Percentiles rank a stretch among this genome's conserved stretches.
Evolutionary conservation across 2,329 filamentous ascomycete species (phyloP).

Genomic region (Alternaria brassicae): DNA sequence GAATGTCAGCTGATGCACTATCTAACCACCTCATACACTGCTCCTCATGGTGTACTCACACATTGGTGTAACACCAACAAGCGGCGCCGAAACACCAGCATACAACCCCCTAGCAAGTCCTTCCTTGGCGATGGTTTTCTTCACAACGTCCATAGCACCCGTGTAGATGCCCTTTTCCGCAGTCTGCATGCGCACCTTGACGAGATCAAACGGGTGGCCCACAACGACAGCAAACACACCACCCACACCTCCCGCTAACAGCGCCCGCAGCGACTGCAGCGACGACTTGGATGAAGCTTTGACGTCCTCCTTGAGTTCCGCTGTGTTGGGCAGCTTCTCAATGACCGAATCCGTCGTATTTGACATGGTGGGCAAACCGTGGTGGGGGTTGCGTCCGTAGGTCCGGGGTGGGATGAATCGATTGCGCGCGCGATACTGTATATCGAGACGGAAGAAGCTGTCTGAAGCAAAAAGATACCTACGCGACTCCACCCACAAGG

Average conservation of each 20-base stretch:
- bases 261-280: slow-evolving; percentile 74
- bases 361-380: slow-evolving; percentile 30
- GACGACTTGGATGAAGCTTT: slow-evolving; percentile 60
- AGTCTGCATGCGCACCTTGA: slow-evolving; percentile 97
- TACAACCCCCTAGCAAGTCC: slow-evolving; percentile 82
- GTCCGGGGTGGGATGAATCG: neutral
- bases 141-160: slow-evolving; percentile 88
- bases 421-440: slow-evolving; percentile 13
- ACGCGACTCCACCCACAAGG: slow-evolving; percentile 1
- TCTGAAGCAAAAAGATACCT: neutral
- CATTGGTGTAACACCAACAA: slow-evolving; percentile 98
- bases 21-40: neutral
- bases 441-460: slow-evolving; percentile 4
- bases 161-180: slow-evolving; percentile 92
- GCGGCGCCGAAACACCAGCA: slow-evolving; percentile 92
- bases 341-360: slow-evolving; percentile 31
- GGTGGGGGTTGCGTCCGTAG: slow-evolving; percentile 4
- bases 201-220: slow-evolving; percentile 93
- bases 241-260: slow-evolving; percentile 89
- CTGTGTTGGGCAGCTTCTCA: slow-evolving; percentile 44
- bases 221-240: slow-evolving; percentile 94
- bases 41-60: slow-evolving; percentile 67
- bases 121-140: slow-evolving; percentile 85
- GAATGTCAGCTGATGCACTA: slow-evolving; percentile 9
- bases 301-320: slow-evolving; percentile 62